Percentiles rank a stretch among this genome's conserved stretches.
These are phyloP conservation scores for Puccinia triticina DNA, from an alignment of 1,284 basidiomycete genomes.

Conservation along the genomic window DNA sequence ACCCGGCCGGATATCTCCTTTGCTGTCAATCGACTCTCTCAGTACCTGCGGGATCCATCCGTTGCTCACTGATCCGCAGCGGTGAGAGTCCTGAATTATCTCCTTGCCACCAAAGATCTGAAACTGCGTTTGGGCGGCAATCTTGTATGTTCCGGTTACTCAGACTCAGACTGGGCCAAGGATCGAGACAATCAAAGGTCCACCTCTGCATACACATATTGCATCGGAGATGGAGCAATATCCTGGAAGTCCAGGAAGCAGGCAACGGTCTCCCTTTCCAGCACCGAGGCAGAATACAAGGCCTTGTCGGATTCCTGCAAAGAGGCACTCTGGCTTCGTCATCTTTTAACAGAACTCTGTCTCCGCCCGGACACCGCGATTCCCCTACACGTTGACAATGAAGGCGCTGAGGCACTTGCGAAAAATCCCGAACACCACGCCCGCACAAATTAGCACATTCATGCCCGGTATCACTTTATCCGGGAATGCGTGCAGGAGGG, in stretches of 20 bases:
- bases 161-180: conserved; percentile 27
- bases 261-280: not conserved
- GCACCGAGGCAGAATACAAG: too few relatives aligned
- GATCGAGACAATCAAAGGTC: not conserved
- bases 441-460: conserved; percentile 2
- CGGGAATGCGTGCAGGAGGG: not conserved
- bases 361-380: too few relatives aligned
- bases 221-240: not conserved
- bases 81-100: not conserved
- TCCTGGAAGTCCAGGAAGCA: conserved; percentile 33
- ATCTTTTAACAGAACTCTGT: too few relatives aligned
- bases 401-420: not conserved
- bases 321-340: too few relatives aligned
- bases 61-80: not conserved
- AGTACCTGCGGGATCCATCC: not conserved
- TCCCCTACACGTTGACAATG: too few relatives aligned
- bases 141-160: not conserved
- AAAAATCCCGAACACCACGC: not conserved
- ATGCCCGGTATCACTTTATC: not conserved
- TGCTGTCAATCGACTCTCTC: not conserved
- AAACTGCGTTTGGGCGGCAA: not conserved
- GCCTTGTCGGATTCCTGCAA: too few relatives aligned
- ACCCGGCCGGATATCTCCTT: too few relatives aligned
- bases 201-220: conserved; percentile 6
- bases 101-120: not conserved